Conservation (phyloP, 129 eudicot genomes). For the Chrysanthemum seticuspe region DNA sequence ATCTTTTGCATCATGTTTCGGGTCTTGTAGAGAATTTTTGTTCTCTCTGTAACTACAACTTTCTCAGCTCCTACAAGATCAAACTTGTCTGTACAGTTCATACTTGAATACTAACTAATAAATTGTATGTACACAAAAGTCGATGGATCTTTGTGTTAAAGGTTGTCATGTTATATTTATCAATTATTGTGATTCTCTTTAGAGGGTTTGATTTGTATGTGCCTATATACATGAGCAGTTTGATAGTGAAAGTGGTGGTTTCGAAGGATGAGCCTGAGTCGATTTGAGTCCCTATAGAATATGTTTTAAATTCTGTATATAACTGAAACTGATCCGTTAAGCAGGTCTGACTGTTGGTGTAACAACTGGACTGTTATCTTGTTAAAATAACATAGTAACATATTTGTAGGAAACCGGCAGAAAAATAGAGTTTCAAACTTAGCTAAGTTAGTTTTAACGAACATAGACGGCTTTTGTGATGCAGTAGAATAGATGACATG, state of each 20-base stretch:
- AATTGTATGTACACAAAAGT: constrained; percentile 14
- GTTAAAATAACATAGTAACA: no score
- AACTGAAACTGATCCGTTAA: neutral
- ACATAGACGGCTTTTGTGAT: no score
- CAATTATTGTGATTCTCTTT: neutral
- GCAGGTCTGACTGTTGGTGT: neutral
- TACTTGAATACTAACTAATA: neutral
- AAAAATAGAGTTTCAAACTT: no score
- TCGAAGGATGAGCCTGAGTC: neutral
- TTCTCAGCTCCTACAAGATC: constrained; percentile 16
- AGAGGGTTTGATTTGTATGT: neutral
- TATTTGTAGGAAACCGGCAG: no score
- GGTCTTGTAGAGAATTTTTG: constrained; percentile 19
- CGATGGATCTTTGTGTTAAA: no score
- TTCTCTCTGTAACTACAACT: constrained; percentile 9
- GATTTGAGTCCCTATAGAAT: no score
- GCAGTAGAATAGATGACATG: no score
- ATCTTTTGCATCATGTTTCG: constrained; percentile 22
- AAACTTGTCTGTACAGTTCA: constrained; percentile 27
- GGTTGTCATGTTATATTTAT: neutral
- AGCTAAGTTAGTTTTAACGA: no score
- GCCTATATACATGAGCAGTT: neutral
- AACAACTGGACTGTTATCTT: no score
- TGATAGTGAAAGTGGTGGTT: no score
- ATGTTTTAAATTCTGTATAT: no score